Base-by-base conservation (phyloP, 768 basidiomycete species). In the Tephrocybe sp. region DNA sequence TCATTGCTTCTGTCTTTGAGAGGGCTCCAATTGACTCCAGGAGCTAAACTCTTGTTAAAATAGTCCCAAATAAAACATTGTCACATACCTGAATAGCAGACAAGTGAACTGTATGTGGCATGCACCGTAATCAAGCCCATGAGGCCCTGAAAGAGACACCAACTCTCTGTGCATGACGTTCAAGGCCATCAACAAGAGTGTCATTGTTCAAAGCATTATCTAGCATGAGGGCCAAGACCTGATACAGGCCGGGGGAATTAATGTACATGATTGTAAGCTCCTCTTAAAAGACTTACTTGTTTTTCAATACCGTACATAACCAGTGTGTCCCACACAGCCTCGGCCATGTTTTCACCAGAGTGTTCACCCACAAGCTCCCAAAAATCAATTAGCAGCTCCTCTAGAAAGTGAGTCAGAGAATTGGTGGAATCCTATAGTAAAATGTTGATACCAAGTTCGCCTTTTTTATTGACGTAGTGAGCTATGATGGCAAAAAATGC, bases 341-440 rank as follows among this genome's bases (percentile, higher is more conserved):
- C 60, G 10, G 69, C 70, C 61, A 72, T 65, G 44, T 69, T 71
- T 42, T 65, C 62, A 2, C 70, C 64, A 0, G 63, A 61, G 47
- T 72, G 68, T 40, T 65, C 61, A 3, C 68, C 63, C 2, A 64
- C 31, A 12, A 72, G 50, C 54, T 72, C 64, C 3, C 58, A 36
- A 38, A 73, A 71, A 49, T 71, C 69, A 42, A 73, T 70, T 0
- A 72, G 47, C 0, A 63, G 29, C 42, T 72, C 70, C 47, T 70
- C 68, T 71, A 42, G 18, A 19, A 8, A 34, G 5, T 4, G 15
- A 12, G 9, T 34, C 33, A 34, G 33, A 4, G 15, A 12, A 7
- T 34, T 34, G 6, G 29, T 30, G 29, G 12, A 30, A 30, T 30
- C 6, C 29, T 11, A 41, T n/a, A 24, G n/a, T 19, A 19, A 30